phyloP scores from a whole-genome alignment of 148 eudicot genomes.

The Cornus kousa region DNA sequence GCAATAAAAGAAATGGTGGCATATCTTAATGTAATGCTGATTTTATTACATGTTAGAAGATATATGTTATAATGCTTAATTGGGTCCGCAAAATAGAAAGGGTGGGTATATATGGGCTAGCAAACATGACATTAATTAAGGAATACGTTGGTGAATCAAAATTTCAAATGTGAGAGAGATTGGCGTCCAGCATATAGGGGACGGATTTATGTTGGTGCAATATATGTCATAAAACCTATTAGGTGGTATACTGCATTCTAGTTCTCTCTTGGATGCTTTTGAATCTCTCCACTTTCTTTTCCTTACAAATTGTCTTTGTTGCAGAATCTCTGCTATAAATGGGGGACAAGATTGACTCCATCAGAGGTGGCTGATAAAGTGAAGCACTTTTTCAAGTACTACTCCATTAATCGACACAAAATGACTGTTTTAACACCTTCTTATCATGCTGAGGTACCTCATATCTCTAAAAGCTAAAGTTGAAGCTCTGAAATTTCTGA shows the following conservation, averaged over 20 bases:
- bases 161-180: neutral
- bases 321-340: slow-evolving; percentile 87
- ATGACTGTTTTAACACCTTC: slow-evolving; percentile 97
- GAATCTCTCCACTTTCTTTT: neutral
- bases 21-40: too few species aligned
- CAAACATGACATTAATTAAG: too few species aligned
- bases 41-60: too few species aligned
- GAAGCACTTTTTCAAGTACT: slow-evolving; percentile 91
- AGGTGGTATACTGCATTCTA: slow-evolving; percentile 2
- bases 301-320: neutral
- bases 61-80: neutral
- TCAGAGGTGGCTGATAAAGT: slow-evolving; percentile 84
- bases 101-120: too few species aligned
- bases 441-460: slow-evolving; percentile 87
- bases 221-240: neutral
- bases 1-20: too few species aligned
- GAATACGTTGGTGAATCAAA: too few species aligned
- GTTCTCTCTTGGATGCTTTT: neutral
- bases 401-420: slow-evolving; percentile 92
- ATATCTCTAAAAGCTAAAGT: neutral
- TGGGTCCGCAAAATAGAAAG: neutral
- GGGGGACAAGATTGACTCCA: slow-evolving; percentile 82
- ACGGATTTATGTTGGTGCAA: neutral
- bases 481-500: neutral
- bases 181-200: neutral